Evolutionary conservation across 805 yeast species (phyloP).

Genomic region (Yarrowia sp.): DNA sequence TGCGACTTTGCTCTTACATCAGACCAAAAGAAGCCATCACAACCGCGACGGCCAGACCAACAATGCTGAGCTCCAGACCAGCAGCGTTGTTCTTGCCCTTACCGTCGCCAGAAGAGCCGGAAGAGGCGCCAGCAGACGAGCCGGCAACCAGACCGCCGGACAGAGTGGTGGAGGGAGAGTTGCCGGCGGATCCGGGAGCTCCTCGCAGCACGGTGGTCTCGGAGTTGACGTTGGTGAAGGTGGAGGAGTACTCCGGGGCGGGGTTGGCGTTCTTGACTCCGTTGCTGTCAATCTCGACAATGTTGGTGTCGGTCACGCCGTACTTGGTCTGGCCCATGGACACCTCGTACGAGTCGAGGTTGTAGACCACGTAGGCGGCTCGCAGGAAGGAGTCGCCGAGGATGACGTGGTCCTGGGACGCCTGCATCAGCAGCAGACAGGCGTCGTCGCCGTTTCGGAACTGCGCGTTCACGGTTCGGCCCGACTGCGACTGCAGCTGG

Average conservation of each 20-base stretch:
- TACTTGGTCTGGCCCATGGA: constrained; percentile 60
- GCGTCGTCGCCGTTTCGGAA: constrained; percentile 43
- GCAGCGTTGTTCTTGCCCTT: constrained; percentile 29
- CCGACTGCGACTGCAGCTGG: constrained; percentile 32
- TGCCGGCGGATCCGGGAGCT: constrained; percentile 25
- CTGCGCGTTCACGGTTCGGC: constrained; percentile 38
- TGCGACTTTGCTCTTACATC: constrained; percentile 1
- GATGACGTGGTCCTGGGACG: constrained; percentile 51
- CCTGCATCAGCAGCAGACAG: constrained; percentile 45
- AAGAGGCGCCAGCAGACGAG: not conserved
- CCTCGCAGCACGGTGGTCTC: constrained; percentile 24
- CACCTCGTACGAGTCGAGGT: constrained; percentile 63
- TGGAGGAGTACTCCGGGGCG: constrained; percentile 42
- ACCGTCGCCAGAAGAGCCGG: not conserved
- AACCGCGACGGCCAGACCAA: constrained; percentile 22
- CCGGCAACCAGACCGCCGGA: constrained; percentile 39
- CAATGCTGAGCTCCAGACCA: constrained; percentile 13
- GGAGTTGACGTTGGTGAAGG: constrained; percentile 16
- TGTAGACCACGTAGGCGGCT: constrained; percentile 70
- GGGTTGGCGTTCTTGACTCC: constrained; percentile 48
- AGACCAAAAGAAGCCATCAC: constrained; percentile 16
- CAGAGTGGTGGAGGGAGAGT: constrained; percentile 13
- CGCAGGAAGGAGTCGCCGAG: constrained; percentile 73
- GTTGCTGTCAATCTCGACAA: constrained; percentile 46
- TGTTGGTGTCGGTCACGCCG: constrained; percentile 45